Evolutionary conservation across 306 rosid genomes (phyloP), one percentile per base, ranked within the genome.

Genomic region (Lagenaria siceraria): DNA sequence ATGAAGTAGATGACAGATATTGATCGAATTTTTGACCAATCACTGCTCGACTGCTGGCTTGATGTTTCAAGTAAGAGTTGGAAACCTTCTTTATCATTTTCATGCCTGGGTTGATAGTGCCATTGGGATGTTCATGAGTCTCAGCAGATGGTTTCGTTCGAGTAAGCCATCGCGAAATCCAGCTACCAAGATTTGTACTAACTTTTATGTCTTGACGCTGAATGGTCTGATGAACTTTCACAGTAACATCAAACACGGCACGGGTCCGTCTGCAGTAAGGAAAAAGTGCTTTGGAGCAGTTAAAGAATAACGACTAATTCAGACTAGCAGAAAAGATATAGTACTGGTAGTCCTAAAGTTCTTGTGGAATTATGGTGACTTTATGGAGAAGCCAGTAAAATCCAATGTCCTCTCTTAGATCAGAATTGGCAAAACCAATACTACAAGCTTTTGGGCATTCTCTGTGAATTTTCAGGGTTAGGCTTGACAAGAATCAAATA

Each of bases 151-250:
- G 99, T 76, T 95, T 95, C 82, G 84, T 78, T 56, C 86, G 78
- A 82, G 89, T 93, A 62, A 92, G 90, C 80, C 84, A 87, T 42
- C 91, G 86, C 71, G 87, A 80, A 73, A 92, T 88, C 78, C 88
- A 81, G 80, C 89, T 95, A 17, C 99, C 92, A 36, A 95, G 58
- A 81, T 81, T 92, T 66, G 87, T 85, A 40, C 96, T 93, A 75
- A 84, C 90, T 84, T 89, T 89, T 84, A 90, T 81, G 81, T 95
- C 97, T 79, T 93, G 85, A 38, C 87, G 86, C 85, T 95, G 96
- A 79, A 95, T 78, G 70, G 24, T 90, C 77, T 78, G 76, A 85
- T 95, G 97, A 79, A 88, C 92, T 54, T 53, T 87, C 78, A 95
- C 78, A 2, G 88, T 93, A 22, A 80, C 78, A 66, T 88, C 92